Evolutionary conservation across 306 rosid species (phyloP).

Genomic region (Vigna reflexopilosa): DNA sequence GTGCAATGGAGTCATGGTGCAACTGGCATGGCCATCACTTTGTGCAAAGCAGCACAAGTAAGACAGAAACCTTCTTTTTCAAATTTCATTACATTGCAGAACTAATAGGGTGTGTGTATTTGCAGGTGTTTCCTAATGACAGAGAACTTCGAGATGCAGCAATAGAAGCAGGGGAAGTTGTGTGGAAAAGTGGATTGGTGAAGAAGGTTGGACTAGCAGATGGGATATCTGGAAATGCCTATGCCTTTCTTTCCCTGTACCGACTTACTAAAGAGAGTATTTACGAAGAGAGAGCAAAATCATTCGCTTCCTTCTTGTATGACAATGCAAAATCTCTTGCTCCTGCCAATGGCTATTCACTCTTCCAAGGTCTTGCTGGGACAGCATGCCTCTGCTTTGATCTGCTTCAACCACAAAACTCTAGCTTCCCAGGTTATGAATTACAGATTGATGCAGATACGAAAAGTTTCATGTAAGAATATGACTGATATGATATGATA

Average conservation of each 20-base stretch:
- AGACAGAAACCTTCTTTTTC: not conserved
- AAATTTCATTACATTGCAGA: not conserved
- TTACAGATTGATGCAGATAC: slow-evolving; percentile 39
- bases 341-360: slow-evolving; percentile 59
- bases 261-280: slow-evolving; percentile 69
- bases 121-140: slow-evolving; percentile 71
- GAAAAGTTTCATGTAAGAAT: not conserved
- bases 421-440: slow-evolving; percentile 90
- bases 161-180: slow-evolving; percentile 97
- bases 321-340: slow-evolving; percentile 53
- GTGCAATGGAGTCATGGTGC: slow-evolving; percentile 97
- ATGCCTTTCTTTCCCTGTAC: slow-evolving; percentile 76
- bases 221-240: slow-evolving; percentile 86
- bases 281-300: slow-evolving; percentile 80
- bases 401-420: slow-evolving; percentile 61
- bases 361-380: slow-evolving; percentile 89
- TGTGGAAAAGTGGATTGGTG: slow-evolving; percentile 88
- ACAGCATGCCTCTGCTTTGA: slow-evolving; percentile 88
- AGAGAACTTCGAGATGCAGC: slow-evolving; percentile 88
- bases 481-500: too few species aligned
- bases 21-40: slow-evolving; percentile 81
- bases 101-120: not conserved
- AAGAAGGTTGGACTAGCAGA: slow-evolving; percentile 89
- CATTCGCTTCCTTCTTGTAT: slow-evolving; percentile 73
- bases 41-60: slow-evolving; percentile 92